phyloP scores from a whole-genome alignment of 371 early-diverging fungal genomes.

The Amoeboaphelidium protococcarum region DNA sequence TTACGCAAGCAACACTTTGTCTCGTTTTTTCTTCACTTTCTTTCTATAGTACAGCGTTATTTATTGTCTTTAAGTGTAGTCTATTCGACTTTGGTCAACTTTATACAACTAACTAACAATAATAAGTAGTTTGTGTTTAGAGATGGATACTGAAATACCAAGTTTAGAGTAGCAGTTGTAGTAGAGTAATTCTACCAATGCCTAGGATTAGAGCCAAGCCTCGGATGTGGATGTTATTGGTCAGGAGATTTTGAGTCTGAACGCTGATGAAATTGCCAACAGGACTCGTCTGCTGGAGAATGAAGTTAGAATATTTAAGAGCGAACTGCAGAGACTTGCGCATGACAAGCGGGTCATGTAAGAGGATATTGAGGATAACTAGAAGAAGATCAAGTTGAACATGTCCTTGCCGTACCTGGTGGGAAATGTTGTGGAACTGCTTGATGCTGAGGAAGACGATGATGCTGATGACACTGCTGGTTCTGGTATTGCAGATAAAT shows the following conservation, averaged over 20 bases:
- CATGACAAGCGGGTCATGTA: conserved; percentile 73
- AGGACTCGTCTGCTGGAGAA: conserved; percentile 79
- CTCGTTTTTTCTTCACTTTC: too few species aligned
- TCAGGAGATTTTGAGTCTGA: conserved; percentile 59
- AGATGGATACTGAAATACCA: too few species aligned
- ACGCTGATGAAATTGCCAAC: conserved; percentile 71
- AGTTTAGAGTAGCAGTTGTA: too few species aligned
- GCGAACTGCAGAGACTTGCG: conserved; percentile 51
- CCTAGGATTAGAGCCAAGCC: too few species aligned
- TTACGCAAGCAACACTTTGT: too few species aligned
- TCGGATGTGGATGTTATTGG: conserved; percentile 41
- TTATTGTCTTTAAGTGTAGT: too few species aligned
- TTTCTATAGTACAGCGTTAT: too few species aligned
- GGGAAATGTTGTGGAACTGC: conserved; percentile 92
- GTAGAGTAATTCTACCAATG: too few species aligned
- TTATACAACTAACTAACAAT: too few species aligned
- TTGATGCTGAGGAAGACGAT: conserved; percentile 58
- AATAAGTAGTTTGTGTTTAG: too few species aligned
- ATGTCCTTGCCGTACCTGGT: conserved; percentile 97
- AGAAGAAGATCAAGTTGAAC: conserved; percentile 96
- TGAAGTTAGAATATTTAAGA: conserved; percentile 72
- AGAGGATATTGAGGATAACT: conserved; percentile 91
- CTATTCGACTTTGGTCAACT: too few species aligned
- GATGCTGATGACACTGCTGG: conserved; percentile 73
- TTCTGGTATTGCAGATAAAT: conserved; percentile 45